These are phyloP conservation scores for Cladorrhinum sp. DNA, from an alignment of 2,329 filamentous ascomycete species.

Conservation along the genomic window DNA sequence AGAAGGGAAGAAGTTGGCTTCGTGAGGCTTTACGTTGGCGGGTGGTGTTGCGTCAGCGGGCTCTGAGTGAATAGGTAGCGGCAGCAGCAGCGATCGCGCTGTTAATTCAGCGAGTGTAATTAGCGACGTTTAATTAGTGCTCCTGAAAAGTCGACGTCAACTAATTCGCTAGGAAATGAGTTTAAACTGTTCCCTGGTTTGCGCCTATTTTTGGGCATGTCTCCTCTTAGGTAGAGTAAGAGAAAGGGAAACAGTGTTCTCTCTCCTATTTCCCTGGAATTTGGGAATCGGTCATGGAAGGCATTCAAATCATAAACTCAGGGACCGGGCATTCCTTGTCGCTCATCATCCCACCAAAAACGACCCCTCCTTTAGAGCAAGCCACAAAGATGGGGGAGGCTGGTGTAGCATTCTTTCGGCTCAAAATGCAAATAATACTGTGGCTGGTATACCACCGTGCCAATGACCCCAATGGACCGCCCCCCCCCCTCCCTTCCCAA, in stretches of 20 bases:
- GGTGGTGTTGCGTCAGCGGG: not conserved
- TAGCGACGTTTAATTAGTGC: not conserved
- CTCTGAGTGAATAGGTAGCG: not conserved
- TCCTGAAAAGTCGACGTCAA: not conserved
- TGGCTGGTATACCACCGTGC: conserved; percentile 10
- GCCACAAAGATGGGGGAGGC: conserved; percentile 17
- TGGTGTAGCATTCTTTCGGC: conserved; percentile 8
- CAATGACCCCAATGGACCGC: too few species aligned
- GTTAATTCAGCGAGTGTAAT: not conserved
- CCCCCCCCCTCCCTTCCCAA: too few species aligned
- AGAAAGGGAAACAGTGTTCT: not conserved
- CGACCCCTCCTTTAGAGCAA: not conserved
- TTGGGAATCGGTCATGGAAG: not conserved
- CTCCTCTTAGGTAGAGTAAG: not conserved
- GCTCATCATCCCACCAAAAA: not conserved
- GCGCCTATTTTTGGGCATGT: not conserved
- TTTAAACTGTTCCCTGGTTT: not conserved
- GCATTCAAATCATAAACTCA: not conserved
- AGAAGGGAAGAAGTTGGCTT: not conserved
- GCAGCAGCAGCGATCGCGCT: too few species aligned
- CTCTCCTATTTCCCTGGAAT: not conserved
- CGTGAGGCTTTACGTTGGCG: too few species aligned
- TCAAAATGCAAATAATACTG: not conserved
- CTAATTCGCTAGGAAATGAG: not conserved
- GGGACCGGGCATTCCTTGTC: not conserved